Evolutionary conservation across 2,329 filamentous ascomycete genomes (phyloP).

Genomic region (Pseudogymnoascus sp.): DNA sequence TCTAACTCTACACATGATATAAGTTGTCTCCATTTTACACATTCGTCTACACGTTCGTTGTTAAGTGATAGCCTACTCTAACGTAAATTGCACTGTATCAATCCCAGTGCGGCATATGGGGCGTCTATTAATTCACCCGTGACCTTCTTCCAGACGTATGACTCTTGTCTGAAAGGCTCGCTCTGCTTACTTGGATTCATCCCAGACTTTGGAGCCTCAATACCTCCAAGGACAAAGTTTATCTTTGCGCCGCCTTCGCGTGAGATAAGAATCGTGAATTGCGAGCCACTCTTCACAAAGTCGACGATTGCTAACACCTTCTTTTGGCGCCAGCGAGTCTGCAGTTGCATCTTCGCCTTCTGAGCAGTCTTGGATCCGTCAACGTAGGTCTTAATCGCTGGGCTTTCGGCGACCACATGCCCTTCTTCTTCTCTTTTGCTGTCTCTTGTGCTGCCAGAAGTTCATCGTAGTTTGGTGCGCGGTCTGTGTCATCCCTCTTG

Average conservation of each 20-base stretch:
- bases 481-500: slow-evolving; percentile 87
- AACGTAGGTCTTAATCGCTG: slow-evolving; percentile 72
- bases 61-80: not conserved
- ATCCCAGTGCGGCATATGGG: not conserved
- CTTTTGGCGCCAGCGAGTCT: slow-evolving; percentile 81
- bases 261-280: slow-evolving; percentile 86
- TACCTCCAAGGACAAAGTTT: slow-evolving; percentile 88
- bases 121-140: not conserved
- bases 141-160: slow-evolving; percentile 45
- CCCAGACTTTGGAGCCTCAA: slow-evolving; percentile 85
- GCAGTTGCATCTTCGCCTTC: slow-evolving; percentile 91
- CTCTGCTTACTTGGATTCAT: slow-evolving; percentile 69
- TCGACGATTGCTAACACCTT: slow-evolving; percentile 90
- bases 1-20: not conserved
- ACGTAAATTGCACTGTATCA: not conserved
- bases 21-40: not conserved
- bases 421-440: slow-evolving; percentile 82
- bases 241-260: slow-evolving; percentile 82
- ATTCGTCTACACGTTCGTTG: not conserved
- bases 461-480: slow-evolving; percentile 90
- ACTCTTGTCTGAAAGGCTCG: slow-evolving; percentile 93
- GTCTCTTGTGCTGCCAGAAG: slow-evolving; percentile 71
- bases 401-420: slow-evolving; percentile 92
- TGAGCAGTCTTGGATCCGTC: slow-evolving; percentile 90
- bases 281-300: slow-evolving; percentile 93